phyloP scores from a whole-genome alignment of 352 stramenopile species.

The Elongisporangium senticosum region DNA sequence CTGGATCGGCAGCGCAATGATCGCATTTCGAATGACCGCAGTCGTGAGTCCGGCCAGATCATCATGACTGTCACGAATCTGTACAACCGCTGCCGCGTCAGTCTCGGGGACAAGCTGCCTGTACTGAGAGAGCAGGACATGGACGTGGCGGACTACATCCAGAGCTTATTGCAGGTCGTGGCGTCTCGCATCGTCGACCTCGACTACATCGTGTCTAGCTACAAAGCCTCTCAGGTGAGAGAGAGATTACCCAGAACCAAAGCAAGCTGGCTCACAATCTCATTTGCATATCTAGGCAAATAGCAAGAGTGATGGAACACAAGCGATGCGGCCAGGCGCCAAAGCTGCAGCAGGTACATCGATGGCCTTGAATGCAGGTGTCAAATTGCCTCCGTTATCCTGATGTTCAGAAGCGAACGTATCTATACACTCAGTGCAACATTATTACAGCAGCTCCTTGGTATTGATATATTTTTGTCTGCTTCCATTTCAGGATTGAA shows the following conservation, averaged over 20 bases:
- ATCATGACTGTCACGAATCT: constrained; percentile 89
- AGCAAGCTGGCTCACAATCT: neutral
- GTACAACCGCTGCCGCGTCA: constrained; percentile 80
- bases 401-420: neutral
- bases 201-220: constrained; percentile 79
- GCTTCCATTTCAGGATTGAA: too few species aligned
- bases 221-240: constrained; percentile 49
- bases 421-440: neutral
- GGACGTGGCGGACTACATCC: constrained; percentile 70
- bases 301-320: neutral
- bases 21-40: constrained; percentile 75
- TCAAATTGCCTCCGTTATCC: neutral
- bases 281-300: neutral
- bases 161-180: constrained; percentile 74
- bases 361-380: neutral
- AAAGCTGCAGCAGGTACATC: neutral
- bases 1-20: constrained; percentile 74
- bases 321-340: neutral
- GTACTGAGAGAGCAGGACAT: constrained; percentile 70
- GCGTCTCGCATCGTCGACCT: constrained; percentile 75
- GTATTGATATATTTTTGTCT: too few species aligned
- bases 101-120: constrained; percentile 67
- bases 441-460: too few species aligned
- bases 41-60: constrained; percentile 85
- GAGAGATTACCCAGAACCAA: neutral